These are phyloP conservation scores for Ilex asprella DNA, from an alignment of 257 asterid genomes.

Conservation along the genomic window DNA sequence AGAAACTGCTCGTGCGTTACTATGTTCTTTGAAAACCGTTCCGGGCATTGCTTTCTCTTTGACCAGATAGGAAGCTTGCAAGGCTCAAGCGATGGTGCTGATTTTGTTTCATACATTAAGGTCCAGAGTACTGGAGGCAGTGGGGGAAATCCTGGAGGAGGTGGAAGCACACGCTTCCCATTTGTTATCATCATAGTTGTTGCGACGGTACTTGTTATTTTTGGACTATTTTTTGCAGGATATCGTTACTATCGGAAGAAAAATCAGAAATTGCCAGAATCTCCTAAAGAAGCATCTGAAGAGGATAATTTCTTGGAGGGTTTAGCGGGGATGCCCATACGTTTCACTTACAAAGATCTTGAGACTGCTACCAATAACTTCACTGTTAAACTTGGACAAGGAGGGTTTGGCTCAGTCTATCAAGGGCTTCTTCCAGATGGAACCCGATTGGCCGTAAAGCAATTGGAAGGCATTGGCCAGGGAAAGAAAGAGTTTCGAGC, in stretches of 20 bases:
- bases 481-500: slow-evolving; percentile 48
- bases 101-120: slow-evolving; percentile 39
- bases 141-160: slow-evolving; percentile 14
- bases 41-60: slow-evolving; percentile 66
- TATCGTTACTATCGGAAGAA: slow-evolving; percentile 29
- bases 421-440: slow-evolving; percentile 28
- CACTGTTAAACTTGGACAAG: slow-evolving; percentile 31
- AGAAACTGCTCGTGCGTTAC: slow-evolving; percentile 70
- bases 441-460: slow-evolving; percentile 38
- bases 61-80: slow-evolving; percentile 60
- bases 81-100: slow-evolving; percentile 25
- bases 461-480: slow-evolving; percentile 31
- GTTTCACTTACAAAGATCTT: slow-evolving; percentile 49
- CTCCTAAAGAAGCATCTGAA: slow-evolving; percentile 52
- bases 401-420: slow-evolving; percentile 39
- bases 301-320: slow-evolving; percentile 80
- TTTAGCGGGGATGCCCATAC: slow-evolving; percentile 87
- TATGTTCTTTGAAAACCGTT: slow-evolving; percentile 53
- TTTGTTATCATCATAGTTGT: slow-evolving; percentile 46
- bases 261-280: slow-evolving; percentile 39
- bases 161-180: slow-evolving; percentile 22
- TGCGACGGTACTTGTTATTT: slow-evolving; percentile 36
- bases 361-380: slow-evolving; percentile 23
- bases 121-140: slow-evolving; percentile 19
- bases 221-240: slow-evolving; percentile 41